These are phyloP conservation scores for Chimonanthus praecox DNA, from an alignment of 164 flowering plant species.

Conservation along the genomic window DNA sequence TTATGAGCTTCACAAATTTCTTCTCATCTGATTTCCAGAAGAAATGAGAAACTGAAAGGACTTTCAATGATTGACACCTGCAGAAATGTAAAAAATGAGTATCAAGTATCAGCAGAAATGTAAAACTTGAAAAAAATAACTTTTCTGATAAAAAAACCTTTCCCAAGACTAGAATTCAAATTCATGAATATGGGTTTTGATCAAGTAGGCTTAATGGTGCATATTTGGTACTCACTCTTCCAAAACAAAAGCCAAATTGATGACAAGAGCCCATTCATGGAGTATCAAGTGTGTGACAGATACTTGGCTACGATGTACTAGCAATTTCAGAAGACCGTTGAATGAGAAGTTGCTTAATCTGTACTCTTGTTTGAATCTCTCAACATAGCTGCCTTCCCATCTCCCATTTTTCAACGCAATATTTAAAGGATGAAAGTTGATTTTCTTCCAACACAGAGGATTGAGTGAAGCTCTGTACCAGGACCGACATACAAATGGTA, in stretches of 20 bases:
- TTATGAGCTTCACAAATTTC: not conserved
- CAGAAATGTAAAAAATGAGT: too few relatives aligned
- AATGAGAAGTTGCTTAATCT: not conserved
- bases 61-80: conserved; percentile 3
- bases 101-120: too few relatives aligned
- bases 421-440: not conserved
- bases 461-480: not conserved
- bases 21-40: not conserved
- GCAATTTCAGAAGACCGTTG: not conserved
- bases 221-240: too few relatives aligned
- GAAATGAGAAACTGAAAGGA: not conserved
- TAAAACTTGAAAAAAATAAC: too few relatives aligned
- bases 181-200: too few relatives aligned
- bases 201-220: too few relatives aligned
- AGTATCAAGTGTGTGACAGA: not conserved
- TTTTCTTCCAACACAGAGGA: not conserved
- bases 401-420: not conserved
- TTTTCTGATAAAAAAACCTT: too few relatives aligned
- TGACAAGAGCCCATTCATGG: too few relatives aligned
- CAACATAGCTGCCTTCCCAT: not conserved
- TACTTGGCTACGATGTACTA: not conserved
- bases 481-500: not conserved
- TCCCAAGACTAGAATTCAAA: too few relatives aligned
- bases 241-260: too few relatives aligned
- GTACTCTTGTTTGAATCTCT: not conserved